Base-by-base conservation (phyloP, 2,329 filamentous ascomycete genomes). In the Chrysoporthe cubensis region DNA sequence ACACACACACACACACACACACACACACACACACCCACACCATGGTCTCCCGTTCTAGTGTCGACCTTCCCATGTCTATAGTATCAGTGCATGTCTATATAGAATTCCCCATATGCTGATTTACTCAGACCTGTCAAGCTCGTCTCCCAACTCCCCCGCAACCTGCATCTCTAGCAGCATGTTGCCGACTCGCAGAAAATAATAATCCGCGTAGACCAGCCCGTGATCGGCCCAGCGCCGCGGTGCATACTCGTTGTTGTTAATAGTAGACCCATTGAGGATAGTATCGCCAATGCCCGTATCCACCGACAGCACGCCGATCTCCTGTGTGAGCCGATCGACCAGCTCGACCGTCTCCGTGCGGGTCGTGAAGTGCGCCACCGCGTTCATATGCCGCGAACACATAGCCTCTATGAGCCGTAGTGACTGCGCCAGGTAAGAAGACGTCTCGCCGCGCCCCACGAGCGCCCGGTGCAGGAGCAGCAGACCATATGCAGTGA, bases 161-260 rank as follows among this genome's bases (percentile, higher is more conserved):
- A 9, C 50, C 2, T 54, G 4, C 50, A 54, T 26, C 2, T 75
- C 71, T 60, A 82, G 67, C n/a, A 82, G 67, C 66, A 79, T 79
- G 64, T 84, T 85, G 7, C 82, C 82, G 46, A 82, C 77, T 43
- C 83, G 74, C 16, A 84, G 66, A 43, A 84, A 78, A 66, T 78
- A 84, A 70, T 84, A 84, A 68, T 84, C 82, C 0, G 82, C 82
- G 71, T 84, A 84, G 0, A 84, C 82, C 26, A 85, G 69, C 0
- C 82, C 82, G 72, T 84, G 82, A 64, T 84, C 75, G 6, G 78
- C 78, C 73, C 81, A 83, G 44, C 78, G 76, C 59, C 78, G 76
- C 34, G 80, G 81, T 11, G 81, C 81, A 73, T 80, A 79, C 68
- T 81, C 76, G 58, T 81, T 82, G 70, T 82, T 81, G 65, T 84